Conservation (phyloP, 495 filamentous ascomycete genomes). For the Penicillium nucicola region DNA sequence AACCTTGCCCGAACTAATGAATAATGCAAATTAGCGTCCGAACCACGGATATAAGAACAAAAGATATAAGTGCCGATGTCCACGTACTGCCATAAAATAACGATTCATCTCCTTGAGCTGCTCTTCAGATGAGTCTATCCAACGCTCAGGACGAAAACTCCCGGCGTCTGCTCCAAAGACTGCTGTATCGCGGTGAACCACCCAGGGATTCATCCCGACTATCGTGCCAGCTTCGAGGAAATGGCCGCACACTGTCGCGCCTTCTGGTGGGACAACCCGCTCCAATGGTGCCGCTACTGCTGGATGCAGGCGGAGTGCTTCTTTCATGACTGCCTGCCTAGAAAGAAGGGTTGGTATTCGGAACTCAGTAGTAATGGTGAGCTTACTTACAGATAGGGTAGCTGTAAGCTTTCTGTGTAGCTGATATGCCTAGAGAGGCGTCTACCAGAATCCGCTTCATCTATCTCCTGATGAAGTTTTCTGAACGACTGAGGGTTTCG, state of each 20-base stretch:
- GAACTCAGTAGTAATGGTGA: too few relatives aligned
- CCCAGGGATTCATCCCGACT: conserved; percentile 24
- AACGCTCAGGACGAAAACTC: conserved; percentile 48
- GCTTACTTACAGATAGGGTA: conserved; percentile 7
- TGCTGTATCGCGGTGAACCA: conserved; percentile 26
- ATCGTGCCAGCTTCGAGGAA: conserved; percentile 12
- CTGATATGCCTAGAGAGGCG: conserved; percentile 5
- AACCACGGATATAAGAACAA: too few relatives aligned
- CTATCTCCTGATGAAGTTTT: conserved; percentile 7
- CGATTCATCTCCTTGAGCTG: conserved; percentile 16
- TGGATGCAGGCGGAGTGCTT: conserved; percentile 21
- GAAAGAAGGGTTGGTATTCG: too few relatives aligned
- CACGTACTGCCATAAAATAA: conserved; percentile 8
- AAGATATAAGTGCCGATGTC: too few relatives aligned
- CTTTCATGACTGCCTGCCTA: conserved; percentile 13
- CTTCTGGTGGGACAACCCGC: conserved; percentile 13
- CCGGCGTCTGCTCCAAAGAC: conserved; percentile 50
- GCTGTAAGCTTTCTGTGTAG: conserved; percentile 10
- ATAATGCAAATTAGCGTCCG: not conserved
- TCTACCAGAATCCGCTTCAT: not conserved
- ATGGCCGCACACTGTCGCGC: conserved; percentile 6
- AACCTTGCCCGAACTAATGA: conserved; percentile 13
- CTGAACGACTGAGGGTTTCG: conserved; percentile 19
- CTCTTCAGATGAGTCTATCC: conserved; percentile 39
- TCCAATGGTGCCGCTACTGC: conserved; percentile 10